Evolutionary conservation across 1,284 basidiomycete species (phyloP), one percentile per base, ranked within the genome.

Genomic region (Trametes versicolor): DNA sequence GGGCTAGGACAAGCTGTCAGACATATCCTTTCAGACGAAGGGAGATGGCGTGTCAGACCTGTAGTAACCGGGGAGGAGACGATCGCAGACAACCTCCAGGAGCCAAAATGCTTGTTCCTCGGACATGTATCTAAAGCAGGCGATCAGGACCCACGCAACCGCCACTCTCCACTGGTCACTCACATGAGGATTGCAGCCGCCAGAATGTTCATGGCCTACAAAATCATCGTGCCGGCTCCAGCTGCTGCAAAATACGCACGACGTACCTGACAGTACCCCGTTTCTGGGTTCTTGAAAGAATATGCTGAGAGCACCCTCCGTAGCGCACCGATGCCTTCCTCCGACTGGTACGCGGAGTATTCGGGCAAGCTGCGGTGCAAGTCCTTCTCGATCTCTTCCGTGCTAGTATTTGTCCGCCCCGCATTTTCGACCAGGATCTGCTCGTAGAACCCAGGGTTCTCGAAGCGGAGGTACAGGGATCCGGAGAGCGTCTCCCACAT

Each of bases 51-150:
- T 1, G 9, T n/a, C 53, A 64, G 60, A 94, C 94, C 94, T 94
- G 77, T 99, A 99, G 80, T 99, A 99, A 21, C 98, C 98, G 0
- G 98, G 98, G 23, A 99, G 81, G 41, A 99, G 87, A 41, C 97
- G 87, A 72, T 98, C 96, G 74, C 98, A 99, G 4, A 99, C 84
- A 1, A 98, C 95, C 75, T 98, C 95, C 10, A 99, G 86, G 5
- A 99, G 82, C 96, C 97, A 99, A 79, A 99, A 99, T 34, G 96
- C 93, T 79, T 99, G 98, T 76, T 99, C 98, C 80, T 99, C 98
- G 13, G 96, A 98, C 94, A 98, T 96, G 78, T 99, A 99, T 71
- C 95, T 97, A 69, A 19, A 12, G 48, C n/a, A 15, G 8, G 15
- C 4, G 15, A 39, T 65, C 41, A 64, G 58, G 27, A 32, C 21